A percentile compares a stretch with the other conserved stretches of the same genome.
Evolutionary conservation across 1,284 basidiomycete genomes (phyloP).

Genomic region (Neolentinus lepideus): DNA sequence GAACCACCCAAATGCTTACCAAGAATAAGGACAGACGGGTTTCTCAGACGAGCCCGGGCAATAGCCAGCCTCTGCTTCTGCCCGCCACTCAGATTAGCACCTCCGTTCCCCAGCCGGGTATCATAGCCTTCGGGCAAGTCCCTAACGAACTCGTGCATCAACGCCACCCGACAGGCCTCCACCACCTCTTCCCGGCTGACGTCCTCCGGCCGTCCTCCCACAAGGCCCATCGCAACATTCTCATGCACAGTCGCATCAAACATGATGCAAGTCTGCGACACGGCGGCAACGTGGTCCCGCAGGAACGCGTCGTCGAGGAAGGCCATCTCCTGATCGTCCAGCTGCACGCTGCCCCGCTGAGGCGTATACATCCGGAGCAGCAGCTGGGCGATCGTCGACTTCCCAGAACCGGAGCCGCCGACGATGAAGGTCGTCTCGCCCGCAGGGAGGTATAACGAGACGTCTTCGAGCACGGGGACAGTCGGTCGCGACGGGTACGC

Average conservation of each 20-base stretch:
- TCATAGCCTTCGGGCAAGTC: slow-evolving; percentile 87
- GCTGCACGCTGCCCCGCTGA: slow-evolving; percentile 51
- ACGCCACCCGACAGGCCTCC: slow-evolving; percentile 77
- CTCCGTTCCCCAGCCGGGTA: slow-evolving; percentile 70
- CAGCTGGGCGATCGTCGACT: slow-evolving; percentile 85
- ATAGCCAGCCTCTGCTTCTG: slow-evolving; percentile 92
- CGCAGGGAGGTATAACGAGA: slow-evolving; percentile 75
- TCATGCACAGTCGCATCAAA: slow-evolving; percentile 83
- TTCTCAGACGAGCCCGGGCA: slow-evolving; percentile 80
- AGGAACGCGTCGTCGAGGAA: slow-evolving; percentile 77
- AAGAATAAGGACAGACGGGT: slow-evolving; percentile 88
- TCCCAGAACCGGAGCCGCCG: slow-evolving; percentile 87
- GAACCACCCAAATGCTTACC: slow-evolving; percentile 42
- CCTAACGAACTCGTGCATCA: slow-evolving; percentile 84
- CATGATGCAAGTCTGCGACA: slow-evolving; percentile 75
- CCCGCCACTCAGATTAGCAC: slow-evolving; percentile 82
- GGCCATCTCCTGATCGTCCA: slow-evolving; percentile 79
- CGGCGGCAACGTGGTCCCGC: slow-evolving; percentile 66
- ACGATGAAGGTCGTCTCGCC: slow-evolving; percentile 90
- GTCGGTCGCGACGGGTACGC: slow-evolving; percentile 81
- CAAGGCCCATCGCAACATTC: slow-evolving; percentile 81
- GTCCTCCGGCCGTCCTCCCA: slow-evolving; percentile 30
- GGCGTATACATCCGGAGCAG: slow-evolving; percentile 77
- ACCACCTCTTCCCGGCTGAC: slow-evolving; percentile 69
- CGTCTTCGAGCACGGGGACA: slow-evolving; percentile 51